Evolutionary conservation across 306 rosid genomes (phyloP), one percentile per base, ranked within the genome.

Genomic region (Betula pendula): DNA sequence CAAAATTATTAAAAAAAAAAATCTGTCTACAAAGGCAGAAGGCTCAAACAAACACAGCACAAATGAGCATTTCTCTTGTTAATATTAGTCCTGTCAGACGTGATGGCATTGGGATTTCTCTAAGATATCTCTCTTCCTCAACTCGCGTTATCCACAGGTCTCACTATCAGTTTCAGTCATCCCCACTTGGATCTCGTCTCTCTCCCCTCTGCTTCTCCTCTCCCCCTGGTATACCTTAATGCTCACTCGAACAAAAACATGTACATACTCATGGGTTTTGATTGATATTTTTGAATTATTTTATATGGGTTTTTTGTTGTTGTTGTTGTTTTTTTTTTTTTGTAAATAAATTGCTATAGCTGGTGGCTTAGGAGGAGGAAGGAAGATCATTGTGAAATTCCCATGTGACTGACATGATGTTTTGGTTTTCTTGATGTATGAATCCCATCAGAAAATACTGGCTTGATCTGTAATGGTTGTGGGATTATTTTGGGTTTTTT

Each of bases 141-240:
- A 4, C 75, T 73, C 1, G 48, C 49, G 19, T 66, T 66, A 1
- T 72, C 31, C 55, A 44, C 58, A 55, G 51, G 4, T 43, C 73
- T 42, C 29, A 5, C 14, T 63, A 44, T 38, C 70, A 66, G 3
- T 66, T 6, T 60, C 52, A n/a, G 24, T 68, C 80, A 49, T 42
- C 48, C 59, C 33, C 71, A 14, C 1, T 68, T 73, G 75, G 22
- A 38, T 50, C 29, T 75, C 71, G 51, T 82, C 69, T 48, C 68
- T 79, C 85, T 17, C n/a, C 72, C 38, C 12, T 83, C 14, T 59
- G 48, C 75, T 56, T 33, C 59, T 79, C 81, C 22, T 68, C 77
- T 48, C 31, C 72, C 72, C 55, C 87, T 5, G 87, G 92, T 84
- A 76, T 80, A 17, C 59, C 35, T 53, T 52, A 44, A 42, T n/a